Percentiles rank a stretch among this genome's conserved stretches.
Evolutionary conservation across 2,329 filamentous ascomycete species (phyloP).

Genomic region (Neofusicoccum parvum): DNA sequence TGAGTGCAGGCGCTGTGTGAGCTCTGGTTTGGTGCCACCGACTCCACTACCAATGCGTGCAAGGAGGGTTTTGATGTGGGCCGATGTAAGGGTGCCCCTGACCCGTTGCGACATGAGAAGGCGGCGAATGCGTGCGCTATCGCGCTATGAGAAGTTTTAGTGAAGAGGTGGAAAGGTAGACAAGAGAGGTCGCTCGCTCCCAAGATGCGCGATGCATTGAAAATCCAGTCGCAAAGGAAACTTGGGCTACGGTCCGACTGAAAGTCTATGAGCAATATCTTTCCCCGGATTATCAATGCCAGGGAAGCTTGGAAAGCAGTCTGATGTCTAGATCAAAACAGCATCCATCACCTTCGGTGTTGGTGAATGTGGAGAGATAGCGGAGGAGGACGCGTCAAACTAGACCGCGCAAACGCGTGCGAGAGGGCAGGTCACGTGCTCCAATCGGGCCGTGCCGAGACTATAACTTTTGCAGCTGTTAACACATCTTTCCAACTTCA

Average conservation of each 20-base stretch:
- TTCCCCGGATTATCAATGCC: too few species aligned
- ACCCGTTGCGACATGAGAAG: background rate
- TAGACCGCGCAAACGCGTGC: too few species aligned
- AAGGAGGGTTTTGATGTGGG: conserved; percentile 61
- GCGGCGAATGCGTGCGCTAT: background rate
- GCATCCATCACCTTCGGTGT: too few species aligned
- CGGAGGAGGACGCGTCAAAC: too few species aligned
- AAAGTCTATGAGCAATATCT: too few species aligned
- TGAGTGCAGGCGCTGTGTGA: conserved; percentile 54
- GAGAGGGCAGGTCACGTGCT: too few species aligned
- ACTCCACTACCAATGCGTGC: conserved; percentile 61
- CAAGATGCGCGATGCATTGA: background rate
- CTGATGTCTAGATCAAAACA: too few species aligned
- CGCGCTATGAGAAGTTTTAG: background rate
- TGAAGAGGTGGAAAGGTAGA: background rate
- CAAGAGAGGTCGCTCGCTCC: background rate
- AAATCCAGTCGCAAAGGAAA: background rate
- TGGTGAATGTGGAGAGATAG: too few species aligned
- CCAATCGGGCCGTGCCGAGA: too few species aligned
- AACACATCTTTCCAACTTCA: too few species aligned
- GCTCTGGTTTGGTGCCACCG: conserved; percentile 61
- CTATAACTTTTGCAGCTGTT: too few species aligned
- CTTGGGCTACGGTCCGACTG: background rate
- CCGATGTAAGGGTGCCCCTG: conserved; percentile 47
- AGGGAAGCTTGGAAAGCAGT: too few species aligned